Percentiles rank a stretch among this genome's conserved stretches.
phyloP scores from a whole-genome alignment of 371 early-diverging fungal genomes.

The Mortierella sp. region DNA sequence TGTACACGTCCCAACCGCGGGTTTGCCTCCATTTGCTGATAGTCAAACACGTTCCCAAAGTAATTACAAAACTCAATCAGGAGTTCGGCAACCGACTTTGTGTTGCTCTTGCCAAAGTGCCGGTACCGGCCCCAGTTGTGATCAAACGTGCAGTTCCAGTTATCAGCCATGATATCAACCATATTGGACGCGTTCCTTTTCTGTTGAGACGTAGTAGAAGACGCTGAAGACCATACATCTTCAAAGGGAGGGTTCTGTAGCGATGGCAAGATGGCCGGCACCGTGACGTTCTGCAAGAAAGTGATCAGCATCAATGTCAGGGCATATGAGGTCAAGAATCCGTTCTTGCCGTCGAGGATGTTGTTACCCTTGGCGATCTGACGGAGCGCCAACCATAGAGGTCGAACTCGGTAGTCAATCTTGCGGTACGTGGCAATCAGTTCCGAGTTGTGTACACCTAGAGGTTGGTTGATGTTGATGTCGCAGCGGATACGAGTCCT shows the following conservation, averaged over 20 bases:
- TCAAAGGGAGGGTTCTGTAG: slow-evolving; percentile 4
- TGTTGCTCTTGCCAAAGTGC: slow-evolving; percentile 59
- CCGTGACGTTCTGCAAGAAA: slow-evolving; percentile 6
- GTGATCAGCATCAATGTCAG: slow-evolving; percentile 21
- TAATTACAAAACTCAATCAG: slow-evolving; percentile 69
- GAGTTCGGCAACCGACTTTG: slow-evolving; percentile 60
- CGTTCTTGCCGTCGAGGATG: slow-evolving; percentile 39
- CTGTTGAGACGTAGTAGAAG: no score
- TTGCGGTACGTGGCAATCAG: slow-evolving; percentile 64
- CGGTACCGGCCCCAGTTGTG: slow-evolving; percentile 26
- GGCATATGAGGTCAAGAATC: slow-evolving; percentile 16
- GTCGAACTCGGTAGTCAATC: slow-evolving; percentile 64
- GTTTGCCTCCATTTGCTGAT: slow-evolving; percentile 58
- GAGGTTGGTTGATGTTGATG: slow-evolving; percentile 64
- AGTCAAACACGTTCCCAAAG: slow-evolving; percentile 63
- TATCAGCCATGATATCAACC: background rate
- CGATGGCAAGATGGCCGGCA: slow-evolving; percentile 1
- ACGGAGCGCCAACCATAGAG: slow-evolving; percentile 66
- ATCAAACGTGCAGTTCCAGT: slow-evolving; percentile 4
- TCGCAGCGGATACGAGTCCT: slow-evolving; percentile 55
- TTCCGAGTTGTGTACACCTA: slow-evolving; percentile 67
- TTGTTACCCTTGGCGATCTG: slow-evolving; percentile 59
- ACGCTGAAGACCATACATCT: background rate
- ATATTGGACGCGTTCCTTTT: background rate
- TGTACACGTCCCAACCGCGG: slow-evolving; percentile 56